Percentiles rank a stretch among this genome's conserved stretches.
Evolutionary conservation across 305 asterid genomes (phyloP).

Genomic region (Fraxinus velutina): DNA sequence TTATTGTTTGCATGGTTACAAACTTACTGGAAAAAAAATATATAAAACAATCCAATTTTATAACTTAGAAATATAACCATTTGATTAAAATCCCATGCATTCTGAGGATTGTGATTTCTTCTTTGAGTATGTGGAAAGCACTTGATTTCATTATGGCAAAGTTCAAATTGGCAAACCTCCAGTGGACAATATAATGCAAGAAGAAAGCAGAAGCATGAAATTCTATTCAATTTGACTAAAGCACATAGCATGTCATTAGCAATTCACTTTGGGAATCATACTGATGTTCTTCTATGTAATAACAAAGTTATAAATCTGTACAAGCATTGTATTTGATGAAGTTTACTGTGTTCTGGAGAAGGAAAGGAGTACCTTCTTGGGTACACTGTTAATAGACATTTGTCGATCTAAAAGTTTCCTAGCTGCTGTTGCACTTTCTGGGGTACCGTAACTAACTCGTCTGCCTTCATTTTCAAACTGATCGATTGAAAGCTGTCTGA

Average conservation of each 20-base stretch:
- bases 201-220: slow-evolving; percentile 18
- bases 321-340: neutral
- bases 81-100: slow-evolving; percentile 7
- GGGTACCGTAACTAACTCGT: slow-evolving; percentile 92
- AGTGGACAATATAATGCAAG: slow-evolving; percentile 3
- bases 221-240: neutral
- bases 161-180: slow-evolving; percentile 3
- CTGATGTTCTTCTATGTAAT: neutral
- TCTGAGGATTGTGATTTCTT: neutral
- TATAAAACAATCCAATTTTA: neutral
- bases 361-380: slow-evolving; percentile 62
- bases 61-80: slow-evolving; percentile 13
- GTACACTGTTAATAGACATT: slow-evolving; percentile 85
- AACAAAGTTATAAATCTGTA: slow-evolving; percentile 5
- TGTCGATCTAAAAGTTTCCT: slow-evolving; percentile 91
- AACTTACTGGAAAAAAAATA: neutral
- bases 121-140: neutral
- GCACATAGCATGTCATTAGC: slow-evolving; percentile 8
- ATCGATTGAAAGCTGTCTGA: slow-evolving; percentile 90
- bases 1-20: neutral
- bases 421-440: slow-evolving; percentile 95
- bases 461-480: slow-evolving; percentile 98
- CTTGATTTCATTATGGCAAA: neutral
- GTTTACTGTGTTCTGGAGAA: neutral
- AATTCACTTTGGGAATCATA: slow-evolving; percentile 17